Base-by-base conservation (phyloP, 129 eudicot genomes). In the Helianthus tuberosus region DNA sequence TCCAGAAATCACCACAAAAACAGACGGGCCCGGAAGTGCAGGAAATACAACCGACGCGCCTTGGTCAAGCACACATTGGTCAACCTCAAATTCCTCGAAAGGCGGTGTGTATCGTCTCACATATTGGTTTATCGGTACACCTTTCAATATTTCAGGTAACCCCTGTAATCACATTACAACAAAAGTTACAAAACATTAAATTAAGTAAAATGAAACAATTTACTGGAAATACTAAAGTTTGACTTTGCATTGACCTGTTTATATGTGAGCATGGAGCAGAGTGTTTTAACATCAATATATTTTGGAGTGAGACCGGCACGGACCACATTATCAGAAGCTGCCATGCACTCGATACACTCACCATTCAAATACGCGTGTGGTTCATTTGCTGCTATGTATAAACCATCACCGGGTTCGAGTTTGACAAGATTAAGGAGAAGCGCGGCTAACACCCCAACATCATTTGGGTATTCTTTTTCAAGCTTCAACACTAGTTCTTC, bases 251-350 rank as follows among this genome's bases (percentile, higher is more conserved):
- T 58, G 48, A 93, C 98, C 93, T 87, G 97, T 60, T 88, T 94
- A 82, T 91, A 94, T 25, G 96, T 91, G 77, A 94, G 99, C 99
- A 94, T 94, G 44, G 96, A 83, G 73, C 96, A 88, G 23, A 94
- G 87, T 50, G 77, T 88, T 66, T 81, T 74, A 54, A 91, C 97
- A 82, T 94, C 99, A 20, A 93, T 77, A 51, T 84, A 39, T 78
- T 94, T 94, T 2, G 97, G 92, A 67, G 99, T 94, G 36, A 94
- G 97, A 54, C 99, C 99, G 27, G 99, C 99, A 12, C 99, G 97
- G 27, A 94, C 96, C 8, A 94, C 99, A 66, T 94, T 91, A 68
- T 94, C 99, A 44, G 99, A 94, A 25, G 97, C 87, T 35, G 99
- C 99, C 99, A 94, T 94, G 78, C 99, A 94, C 72, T 94, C 99